These are phyloP conservation scores for Phytophthora pluvialis DNA, from an alignment of 352 stramenopile genomes.

Conservation along the genomic window DNA sequence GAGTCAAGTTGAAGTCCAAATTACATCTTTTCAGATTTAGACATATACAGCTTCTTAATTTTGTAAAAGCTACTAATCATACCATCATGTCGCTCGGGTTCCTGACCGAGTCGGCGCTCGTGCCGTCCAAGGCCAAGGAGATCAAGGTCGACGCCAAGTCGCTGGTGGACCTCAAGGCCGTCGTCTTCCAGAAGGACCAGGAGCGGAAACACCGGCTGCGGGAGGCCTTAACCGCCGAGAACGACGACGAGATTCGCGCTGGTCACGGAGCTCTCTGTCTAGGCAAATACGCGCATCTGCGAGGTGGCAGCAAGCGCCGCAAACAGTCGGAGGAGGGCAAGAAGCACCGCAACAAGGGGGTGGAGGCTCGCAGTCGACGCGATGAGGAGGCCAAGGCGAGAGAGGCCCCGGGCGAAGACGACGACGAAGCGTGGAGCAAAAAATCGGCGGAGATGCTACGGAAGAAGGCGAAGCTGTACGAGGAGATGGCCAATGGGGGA, in stretches of 20 bases:
- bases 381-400: slow-evolving; percentile 55
- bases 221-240: slow-evolving; percentile 38
- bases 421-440: slow-evolving; percentile 64
- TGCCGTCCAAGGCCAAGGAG: slow-evolving; percentile 90
- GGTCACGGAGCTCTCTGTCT: slow-evolving; percentile 20
- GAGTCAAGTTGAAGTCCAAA: background rate
- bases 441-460: slow-evolving; percentile 67
- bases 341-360: slow-evolving; percentile 51
- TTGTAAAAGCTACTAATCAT: background rate
- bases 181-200: slow-evolving; percentile 87
- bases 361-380: slow-evolving; percentile 59
- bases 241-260: slow-evolving; percentile 5
- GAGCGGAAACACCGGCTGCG: slow-evolving; percentile 67
- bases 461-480: slow-evolving; percentile 81
- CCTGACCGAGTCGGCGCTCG: slow-evolving; percentile 91
- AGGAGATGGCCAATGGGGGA: slow-evolving; percentile 59
- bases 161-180: slow-evolving; percentile 81
- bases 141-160: slow-evolving; percentile 90
- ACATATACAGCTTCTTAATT: background rate
- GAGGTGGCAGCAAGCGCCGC: slow-evolving; percentile 39
- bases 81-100: slow-evolving; percentile 89
- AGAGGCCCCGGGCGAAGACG: slow-evolving; percentile 59
- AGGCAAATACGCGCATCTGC: slow-evolving; percentile 59
- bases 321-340: slow-evolving; percentile 39
- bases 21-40: background rate